phyloP scores from a whole-genome alignment of 2,329 filamentous ascomycete genomes.

The Chrysoporthe cubensis region DNA sequence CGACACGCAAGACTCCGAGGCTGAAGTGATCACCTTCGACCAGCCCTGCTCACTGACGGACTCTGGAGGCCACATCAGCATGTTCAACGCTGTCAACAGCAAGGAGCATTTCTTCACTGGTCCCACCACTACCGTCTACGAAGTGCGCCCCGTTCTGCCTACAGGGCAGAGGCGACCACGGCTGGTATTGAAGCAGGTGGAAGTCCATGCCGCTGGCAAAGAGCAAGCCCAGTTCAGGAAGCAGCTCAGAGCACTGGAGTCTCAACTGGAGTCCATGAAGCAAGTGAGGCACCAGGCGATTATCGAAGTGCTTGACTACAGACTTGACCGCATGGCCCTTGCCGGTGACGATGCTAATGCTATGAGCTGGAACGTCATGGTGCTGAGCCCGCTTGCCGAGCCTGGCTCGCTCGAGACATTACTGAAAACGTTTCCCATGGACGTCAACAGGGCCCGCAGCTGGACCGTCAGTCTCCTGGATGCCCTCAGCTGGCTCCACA shows the following conservation, averaged over 20 bases:
- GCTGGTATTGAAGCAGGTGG: conserved; percentile 75
- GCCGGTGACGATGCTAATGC: conserved; percentile 41
- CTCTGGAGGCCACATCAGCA: conserved; percentile 62
- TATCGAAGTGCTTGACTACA: conserved; percentile 80
- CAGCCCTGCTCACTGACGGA: conserved; percentile 67
- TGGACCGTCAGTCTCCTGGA: conserved; percentile 94
- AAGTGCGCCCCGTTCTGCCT: conserved; percentile 69
- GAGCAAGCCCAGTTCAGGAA: conserved; percentile 71
- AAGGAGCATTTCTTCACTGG: conserved; percentile 69
- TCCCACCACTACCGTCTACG: conserved; percentile 69
- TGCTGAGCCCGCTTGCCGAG: conserved; percentile 77
- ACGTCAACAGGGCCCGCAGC: conserved; percentile 75
- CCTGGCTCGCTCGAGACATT: conserved; percentile 83
- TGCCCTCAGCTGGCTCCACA: conserved; percentile 84
- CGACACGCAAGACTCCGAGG: conserved; percentile 37
- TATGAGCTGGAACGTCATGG: conserved; percentile 70
- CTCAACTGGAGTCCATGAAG: conserved; percentile 75
- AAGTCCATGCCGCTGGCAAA: conserved; percentile 59
- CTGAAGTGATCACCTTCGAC: conserved; percentile 62
- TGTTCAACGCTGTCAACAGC: conserved; percentile 73
- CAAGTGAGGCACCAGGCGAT: conserved; percentile 76
- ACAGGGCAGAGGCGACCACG: conserved; percentile 60
- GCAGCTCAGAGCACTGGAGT: conserved; percentile 76
- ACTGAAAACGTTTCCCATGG: conserved; percentile 74
- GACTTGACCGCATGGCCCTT: conserved; percentile 60